Conservation (phyloP, 1,284 basidiomycete species). For the Kwoniella shivajii region DNA sequence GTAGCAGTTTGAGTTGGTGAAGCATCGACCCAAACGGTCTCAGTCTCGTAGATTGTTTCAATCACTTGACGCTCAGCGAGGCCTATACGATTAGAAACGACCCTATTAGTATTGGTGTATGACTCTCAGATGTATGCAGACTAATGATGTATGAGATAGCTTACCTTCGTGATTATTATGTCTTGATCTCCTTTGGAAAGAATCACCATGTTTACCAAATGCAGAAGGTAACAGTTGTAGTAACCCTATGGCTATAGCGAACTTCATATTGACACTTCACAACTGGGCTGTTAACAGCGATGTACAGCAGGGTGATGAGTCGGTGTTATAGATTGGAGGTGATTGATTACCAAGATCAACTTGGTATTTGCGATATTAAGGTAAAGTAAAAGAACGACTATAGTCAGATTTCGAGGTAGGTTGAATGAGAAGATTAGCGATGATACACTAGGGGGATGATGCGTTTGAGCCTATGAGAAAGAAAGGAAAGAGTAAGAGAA, state of each 20-base stretch:
- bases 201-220: constrained; percentile 3
- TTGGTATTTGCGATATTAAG: neutral
- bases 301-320: no score
- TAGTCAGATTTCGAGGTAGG: neutral
- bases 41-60: constrained; percentile 11
- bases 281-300: no score
- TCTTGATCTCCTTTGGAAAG: constrained; percentile 2
- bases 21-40: constrained; percentile 7
- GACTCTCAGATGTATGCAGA: no score
- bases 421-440: neutral
- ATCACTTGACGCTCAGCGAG: constrained; percentile 2
- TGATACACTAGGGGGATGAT: neutral
- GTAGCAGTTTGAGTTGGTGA: neutral
- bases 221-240: neutral
- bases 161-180: neutral
- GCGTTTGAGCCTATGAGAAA: no score
- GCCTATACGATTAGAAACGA: no score
- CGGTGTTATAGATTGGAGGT: neutral
- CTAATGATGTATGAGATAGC: neutral
- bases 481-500: neutral
- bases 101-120: no score
- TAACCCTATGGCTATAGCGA: constrained; percentile 1
- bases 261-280: neutral
- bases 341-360: constrained; percentile 13
- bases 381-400: constrained; percentile 2